Base-by-base conservation (phyloP, 2,329 filamentous ascomycete species). In the Scopulariopsis brevicaulis region DNA sequence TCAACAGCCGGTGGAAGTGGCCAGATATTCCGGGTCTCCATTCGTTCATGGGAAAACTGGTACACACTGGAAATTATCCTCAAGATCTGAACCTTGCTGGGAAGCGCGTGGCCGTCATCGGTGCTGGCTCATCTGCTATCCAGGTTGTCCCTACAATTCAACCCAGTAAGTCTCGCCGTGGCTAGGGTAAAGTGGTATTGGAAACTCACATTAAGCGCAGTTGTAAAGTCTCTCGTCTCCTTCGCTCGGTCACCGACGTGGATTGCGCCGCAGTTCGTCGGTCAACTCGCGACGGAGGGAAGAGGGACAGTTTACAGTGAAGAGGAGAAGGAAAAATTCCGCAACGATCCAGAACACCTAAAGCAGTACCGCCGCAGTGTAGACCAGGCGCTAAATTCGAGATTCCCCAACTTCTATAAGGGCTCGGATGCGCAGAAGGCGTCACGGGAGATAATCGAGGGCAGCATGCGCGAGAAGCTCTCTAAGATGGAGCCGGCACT, bases 11-110 rank as follows among this genome's bases (percentile, higher is more conserved):
- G 4, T 54, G 46, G 28, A 53, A 48, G 68, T 78, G 75, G 72
- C 81, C 81, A 1, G 70, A 73, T 14, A 77, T 83, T 35, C 68
- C 74, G 0, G 81, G 80, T 0, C 61, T 82, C 0, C 60, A 73
- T 10, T 67, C 71, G 22, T 85, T 80, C 67, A 69, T 74, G 57
- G 81, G 81, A 18, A 65, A 68, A 12, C 66, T 80, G 11, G 71
- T 81, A 57, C 81, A 85, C 65, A 80, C 76, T 0, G 79, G 79
- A 4, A 69, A 72, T 37, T 84, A 78, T 77, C 74, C 80, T 5
- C 68, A 77, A 7, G 68, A 72, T 12, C 64, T 77, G 34, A 70
- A 78, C 53, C 68, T 78, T 3, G 63, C 60, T 1, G 72, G 68
- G 28, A 77, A 77, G 62, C 67, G 66, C 18, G 73, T 80, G 22